Conservation (phyloP, 2,329 filamentous ascomycete genomes). For the Bipolaris zeicola region DNA sequence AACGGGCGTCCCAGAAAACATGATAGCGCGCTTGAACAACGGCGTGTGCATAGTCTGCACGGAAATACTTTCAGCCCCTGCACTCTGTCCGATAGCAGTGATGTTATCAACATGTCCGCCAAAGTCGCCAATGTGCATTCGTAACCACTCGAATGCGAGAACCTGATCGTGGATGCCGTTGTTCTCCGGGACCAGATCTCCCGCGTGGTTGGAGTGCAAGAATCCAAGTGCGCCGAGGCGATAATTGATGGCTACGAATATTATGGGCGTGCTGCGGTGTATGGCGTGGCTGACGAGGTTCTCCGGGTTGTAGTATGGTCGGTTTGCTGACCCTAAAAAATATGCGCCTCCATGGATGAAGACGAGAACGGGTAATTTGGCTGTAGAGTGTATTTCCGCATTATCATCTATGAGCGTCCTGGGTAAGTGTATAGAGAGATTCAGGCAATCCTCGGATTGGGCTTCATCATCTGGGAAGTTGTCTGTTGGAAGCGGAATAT, state of each 20-base stretch:
- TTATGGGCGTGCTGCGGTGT: constrained; percentile 7
- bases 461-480: constrained; percentile 23
- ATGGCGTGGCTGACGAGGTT: constrained; percentile 16
- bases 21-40: constrained; percentile 23
- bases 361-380: constrained; percentile 55
- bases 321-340: constrained; percentile 55
- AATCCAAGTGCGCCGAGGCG: constrained; percentile 35
- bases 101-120: constrained; percentile 37
- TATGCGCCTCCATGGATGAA: constrained; percentile 61
- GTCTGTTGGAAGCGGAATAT: constrained; percentile 22
- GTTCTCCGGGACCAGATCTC: constrained; percentile 32
- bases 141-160: constrained; percentile 46
- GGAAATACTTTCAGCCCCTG: constrained; percentile 43
- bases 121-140: constrained; percentile 42
- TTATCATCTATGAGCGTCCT: constrained; percentile 52
- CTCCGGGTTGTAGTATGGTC: constrained; percentile 57
- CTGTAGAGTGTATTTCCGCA: constrained; percentile 11
- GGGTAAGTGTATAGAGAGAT: constrained; percentile 41
- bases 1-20: constrained; percentile 20
- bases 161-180: constrained; percentile 42
- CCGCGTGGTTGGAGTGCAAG: constrained; percentile 53
- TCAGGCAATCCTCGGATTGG: constrained; percentile 52
- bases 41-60: constrained; percentile 15
- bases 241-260: constrained; percentile 26
- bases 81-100: constrained; percentile 8